phyloP scores from a whole-genome alignment of 2,329 filamentous ascomycete species.

The Grosmannia huntii region DNA sequence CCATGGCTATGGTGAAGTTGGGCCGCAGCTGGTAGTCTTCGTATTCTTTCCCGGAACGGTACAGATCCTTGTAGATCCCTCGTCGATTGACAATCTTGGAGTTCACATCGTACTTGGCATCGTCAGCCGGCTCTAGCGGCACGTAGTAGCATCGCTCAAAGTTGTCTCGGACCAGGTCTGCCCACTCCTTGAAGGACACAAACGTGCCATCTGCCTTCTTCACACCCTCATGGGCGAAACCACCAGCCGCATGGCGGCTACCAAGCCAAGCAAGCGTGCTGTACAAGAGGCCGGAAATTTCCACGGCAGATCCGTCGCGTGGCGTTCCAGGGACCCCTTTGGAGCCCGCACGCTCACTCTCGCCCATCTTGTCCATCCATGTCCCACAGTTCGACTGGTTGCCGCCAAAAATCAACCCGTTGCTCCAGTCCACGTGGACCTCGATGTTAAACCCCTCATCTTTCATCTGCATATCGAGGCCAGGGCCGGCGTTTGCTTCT shows the following conservation, averaged over 20 bases:
- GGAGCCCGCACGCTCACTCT: slow-evolving; percentile 77
- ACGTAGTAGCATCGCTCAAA: slow-evolving; percentile 93
- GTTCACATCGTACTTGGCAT: slow-evolving; percentile 70
- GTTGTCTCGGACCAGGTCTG: slow-evolving; percentile 62
- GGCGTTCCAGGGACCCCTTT: slow-evolving; percentile 96
- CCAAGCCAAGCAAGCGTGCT: slow-evolving; percentile 76
- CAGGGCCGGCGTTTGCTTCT: slow-evolving; percentile 83
- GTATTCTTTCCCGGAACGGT: slow-evolving; percentile 86
- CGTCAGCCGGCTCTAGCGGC: slow-evolving; percentile 55
- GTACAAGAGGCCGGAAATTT: slow-evolving; percentile 89
- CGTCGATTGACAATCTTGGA: slow-evolving; percentile 68
- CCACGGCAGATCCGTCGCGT: slow-evolving; percentile 85
- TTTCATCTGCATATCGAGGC: slow-evolving; percentile 86
- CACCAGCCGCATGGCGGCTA: slow-evolving; percentile 50
- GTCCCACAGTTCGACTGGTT: slow-evolving; percentile 93
- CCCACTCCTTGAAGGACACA: slow-evolving; percentile 70
- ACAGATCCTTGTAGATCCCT: slow-evolving; percentile 96
- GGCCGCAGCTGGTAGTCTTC: slow-evolving; percentile 93
- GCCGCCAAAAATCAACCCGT: slow-evolving; percentile 84
- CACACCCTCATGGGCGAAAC: slow-evolving; percentile 64
- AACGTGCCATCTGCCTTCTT: slow-evolving; percentile 44
- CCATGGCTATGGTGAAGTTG: slow-evolving; percentile 95
- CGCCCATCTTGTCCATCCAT: slow-evolving; percentile 99
- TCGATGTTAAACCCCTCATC: slow-evolving; percentile 85
- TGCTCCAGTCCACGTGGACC: slow-evolving; percentile 81